Conservation (phyloP, 148 eudicot genomes). For the Rhododendron kiyosumense region DNA sequence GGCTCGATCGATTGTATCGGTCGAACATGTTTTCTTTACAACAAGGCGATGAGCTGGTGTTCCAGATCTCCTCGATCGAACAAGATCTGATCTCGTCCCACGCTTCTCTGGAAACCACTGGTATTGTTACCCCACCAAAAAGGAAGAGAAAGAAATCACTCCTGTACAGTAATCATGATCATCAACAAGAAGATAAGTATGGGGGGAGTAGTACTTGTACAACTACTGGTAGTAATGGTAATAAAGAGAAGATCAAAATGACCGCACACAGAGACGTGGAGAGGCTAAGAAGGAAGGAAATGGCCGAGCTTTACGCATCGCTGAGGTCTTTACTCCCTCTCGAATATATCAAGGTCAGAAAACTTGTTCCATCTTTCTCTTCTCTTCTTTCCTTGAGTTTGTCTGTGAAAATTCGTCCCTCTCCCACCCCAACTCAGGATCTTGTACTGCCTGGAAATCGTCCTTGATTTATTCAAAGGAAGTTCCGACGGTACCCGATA, state of each 20-base stretch:
- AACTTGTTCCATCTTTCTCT: neutral
- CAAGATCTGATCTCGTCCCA: slow-evolving; percentile 12
- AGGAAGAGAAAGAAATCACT: neutral
- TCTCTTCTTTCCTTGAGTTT: neutral
- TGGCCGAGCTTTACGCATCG: slow-evolving; percentile 52
- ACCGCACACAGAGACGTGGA: slow-evolving; percentile 57
- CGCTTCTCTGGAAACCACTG: slow-evolving; percentile 6
- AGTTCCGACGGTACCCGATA: no score
- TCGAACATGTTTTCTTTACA: slow-evolving; percentile 18
- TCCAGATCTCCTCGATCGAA: slow-evolving; percentile 5
- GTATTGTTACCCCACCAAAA: neutral
- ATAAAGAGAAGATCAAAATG: slow-evolving; percentile 16
- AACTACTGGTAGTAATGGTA: neutral
- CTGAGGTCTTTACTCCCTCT: slow-evolving; percentile 63
- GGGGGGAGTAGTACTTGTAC: neutral
- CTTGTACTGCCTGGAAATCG: neutral
- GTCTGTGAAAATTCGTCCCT: neutral
- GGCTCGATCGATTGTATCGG: neutral
- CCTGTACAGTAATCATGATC: neutral
- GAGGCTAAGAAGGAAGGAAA: slow-evolving; percentile 71
- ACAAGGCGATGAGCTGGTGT: slow-evolving; percentile 16
- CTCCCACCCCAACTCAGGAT: neutral
- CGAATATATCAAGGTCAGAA: slow-evolving; percentile 53
- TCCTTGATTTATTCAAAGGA: no score
- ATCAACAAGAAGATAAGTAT: neutral